phyloP scores from a whole-genome alignment of 768 basidiomycete genomes.

The Pleurotus sapidus region DNA sequence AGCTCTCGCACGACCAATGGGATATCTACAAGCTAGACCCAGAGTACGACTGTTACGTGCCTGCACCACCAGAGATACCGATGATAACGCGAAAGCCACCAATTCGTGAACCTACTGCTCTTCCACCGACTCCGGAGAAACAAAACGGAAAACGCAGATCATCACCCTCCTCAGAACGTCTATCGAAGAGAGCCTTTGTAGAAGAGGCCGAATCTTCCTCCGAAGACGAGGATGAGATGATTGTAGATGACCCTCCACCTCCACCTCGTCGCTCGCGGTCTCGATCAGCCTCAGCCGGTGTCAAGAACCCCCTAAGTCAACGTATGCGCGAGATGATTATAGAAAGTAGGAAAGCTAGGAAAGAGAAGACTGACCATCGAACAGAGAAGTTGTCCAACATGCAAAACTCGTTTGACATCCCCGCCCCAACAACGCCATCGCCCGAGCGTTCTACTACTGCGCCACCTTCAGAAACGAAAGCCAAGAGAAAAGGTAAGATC shows the following conservation, averaged over 20 bases:
- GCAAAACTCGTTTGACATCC: slow-evolving; percentile 8
- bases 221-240: slow-evolving; percentile 52
- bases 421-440: slow-evolving; percentile 25
- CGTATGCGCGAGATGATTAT: slow-evolving; percentile 29
- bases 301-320: slow-evolving; percentile 14
- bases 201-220: slow-evolving; percentile 21
- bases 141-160: slow-evolving; percentile 7
- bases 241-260: slow-evolving; percentile 32
- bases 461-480: not conserved
- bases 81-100: slow-evolving; percentile 24
- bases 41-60: slow-evolving; percentile 64
- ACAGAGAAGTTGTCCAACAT: slow-evolving; percentile 14
- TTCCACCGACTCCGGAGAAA: slow-evolving; percentile 5
- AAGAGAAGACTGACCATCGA: slow-evolving; percentile 25
- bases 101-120: not conserved
- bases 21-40: slow-evolving; percentile 84
- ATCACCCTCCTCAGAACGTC: slow-evolving; percentile 20
- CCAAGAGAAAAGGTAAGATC: slow-evolving; percentile 5
- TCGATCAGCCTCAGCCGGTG: slow-evolving; percentile 1
- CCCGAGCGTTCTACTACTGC: slow-evolving; percentile 30
- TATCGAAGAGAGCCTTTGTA: slow-evolving; percentile 17
- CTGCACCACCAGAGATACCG: slow-evolving; percentile 33
- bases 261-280: slow-evolving; percentile 4
- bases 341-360: slow-evolving; percentile 29
- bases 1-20: slow-evolving; percentile 77